A percentile compares a stretch with the other conserved stretches of the same genome.
These are phyloP conservation scores for Linderina pennispora DNA, from an alignment of 192 early-diverging fungal genomes.

Conservation along the genomic window DNA sequence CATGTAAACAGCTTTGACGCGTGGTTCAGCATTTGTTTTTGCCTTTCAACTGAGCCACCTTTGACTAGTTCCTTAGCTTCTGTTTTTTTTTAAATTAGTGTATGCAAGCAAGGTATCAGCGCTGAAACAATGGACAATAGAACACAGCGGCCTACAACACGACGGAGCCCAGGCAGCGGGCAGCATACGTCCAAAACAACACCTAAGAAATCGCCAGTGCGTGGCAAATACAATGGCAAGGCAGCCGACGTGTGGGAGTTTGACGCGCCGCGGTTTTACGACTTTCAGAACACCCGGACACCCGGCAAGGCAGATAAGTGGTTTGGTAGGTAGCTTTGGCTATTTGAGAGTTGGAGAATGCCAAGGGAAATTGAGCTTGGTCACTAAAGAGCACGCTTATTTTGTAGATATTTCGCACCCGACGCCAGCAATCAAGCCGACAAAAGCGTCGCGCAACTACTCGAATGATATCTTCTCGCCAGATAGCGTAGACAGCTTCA, in stretches of 20 bases:
- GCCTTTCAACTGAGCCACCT: no score
- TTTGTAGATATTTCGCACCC: conserved; percentile 32
- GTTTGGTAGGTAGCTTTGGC: conserved; percentile 32
- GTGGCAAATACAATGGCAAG: no score
- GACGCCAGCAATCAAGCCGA: conserved; percentile 26
- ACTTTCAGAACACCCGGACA: conserved; percentile 39
- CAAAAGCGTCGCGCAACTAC: conserved; percentile 7
- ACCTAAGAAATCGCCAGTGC: no score
- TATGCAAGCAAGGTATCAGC: no score
- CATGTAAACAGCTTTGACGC: no score
- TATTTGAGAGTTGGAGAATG: background rate
- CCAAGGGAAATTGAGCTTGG: background rate
- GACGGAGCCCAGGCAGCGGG: no score
- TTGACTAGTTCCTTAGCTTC: no score
- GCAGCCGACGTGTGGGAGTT: conserved; percentile 42
- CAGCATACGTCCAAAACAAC: no score
- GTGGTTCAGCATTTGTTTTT: no score
- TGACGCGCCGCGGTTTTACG: conserved; percentile 40
- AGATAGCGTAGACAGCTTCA: conserved; percentile 18
- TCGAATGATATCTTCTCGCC: conserved; percentile 13
- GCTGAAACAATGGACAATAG: no score
- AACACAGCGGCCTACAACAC: no score
- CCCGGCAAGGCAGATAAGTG: conserved; percentile 39
- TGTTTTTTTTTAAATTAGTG: no score
- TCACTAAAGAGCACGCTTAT: background rate